Evolutionary conservation across 805 yeast genomes (phyloP).

Genomic region (Candida hispaniensis): DNA sequence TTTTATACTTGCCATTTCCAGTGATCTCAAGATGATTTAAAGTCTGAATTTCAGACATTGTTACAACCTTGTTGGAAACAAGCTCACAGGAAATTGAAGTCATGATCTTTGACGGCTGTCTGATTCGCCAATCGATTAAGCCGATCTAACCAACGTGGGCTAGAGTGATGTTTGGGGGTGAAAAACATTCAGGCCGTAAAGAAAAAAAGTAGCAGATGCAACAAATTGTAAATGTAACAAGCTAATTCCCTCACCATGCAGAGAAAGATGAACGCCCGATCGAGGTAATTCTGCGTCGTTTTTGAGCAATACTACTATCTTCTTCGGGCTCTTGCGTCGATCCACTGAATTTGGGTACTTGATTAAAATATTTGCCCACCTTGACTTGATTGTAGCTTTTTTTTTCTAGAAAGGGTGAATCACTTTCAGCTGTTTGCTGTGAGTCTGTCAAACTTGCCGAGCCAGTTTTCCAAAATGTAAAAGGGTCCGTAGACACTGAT

Average conservation of each 20-base stretch:
- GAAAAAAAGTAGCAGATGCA: too few species aligned
- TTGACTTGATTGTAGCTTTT: slow-evolving; percentile 6
- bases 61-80: too few species aligned
- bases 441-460: not conserved
- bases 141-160: too few species aligned
- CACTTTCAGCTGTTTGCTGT: slow-evolving; percentile 16
- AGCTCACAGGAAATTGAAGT: too few species aligned
- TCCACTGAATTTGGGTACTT: slow-evolving; percentile 1
- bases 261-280: slow-evolving; percentile 20
- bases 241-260: slow-evolving; percentile 21
- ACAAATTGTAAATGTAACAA: too few species aligned
- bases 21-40: too few species aligned
- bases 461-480: slow-evolving; percentile 15
- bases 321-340: slow-evolving; percentile 1
- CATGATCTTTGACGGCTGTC: too few species aligned
- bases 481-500: slow-evolving; percentile 20
- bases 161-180: too few species aligned
- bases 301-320: slow-evolving; percentile 3
- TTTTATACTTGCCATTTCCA: too few species aligned
- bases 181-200: too few species aligned
- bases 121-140: too few species aligned
- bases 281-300: slow-evolving; percentile 18
- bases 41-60: too few species aligned
- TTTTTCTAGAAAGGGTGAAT: slow-evolving; percentile 22
- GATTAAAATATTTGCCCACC: slow-evolving; percentile 22